phyloP scores from a whole-genome alignment of 169 alveolate genomes.

The Plasmodium fragile region DNA sequence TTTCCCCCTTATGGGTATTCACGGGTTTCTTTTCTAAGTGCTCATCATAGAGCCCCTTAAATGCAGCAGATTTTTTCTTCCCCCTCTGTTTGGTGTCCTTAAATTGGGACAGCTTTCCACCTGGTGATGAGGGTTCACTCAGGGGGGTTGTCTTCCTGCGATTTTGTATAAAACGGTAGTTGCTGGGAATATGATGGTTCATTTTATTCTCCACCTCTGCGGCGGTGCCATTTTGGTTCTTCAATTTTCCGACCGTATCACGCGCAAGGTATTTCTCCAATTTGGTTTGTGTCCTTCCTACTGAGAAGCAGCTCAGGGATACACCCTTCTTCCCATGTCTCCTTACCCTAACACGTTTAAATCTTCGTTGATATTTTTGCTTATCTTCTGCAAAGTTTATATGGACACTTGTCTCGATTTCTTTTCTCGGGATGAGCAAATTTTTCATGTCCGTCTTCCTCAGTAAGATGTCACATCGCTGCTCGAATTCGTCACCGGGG shows the following conservation, averaged over 20 bases:
- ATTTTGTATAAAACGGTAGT: not conserved
- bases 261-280: not conserved
- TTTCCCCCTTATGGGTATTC: not conserved
- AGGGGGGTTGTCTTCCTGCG: not conserved
- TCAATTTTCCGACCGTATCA: not conserved
- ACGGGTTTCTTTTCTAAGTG: not conserved
- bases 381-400: conserved; percentile 7
- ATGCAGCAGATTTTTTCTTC: not conserved
- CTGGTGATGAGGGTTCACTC: not conserved
- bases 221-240: not conserved
- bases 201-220: not conserved
- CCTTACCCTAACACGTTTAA: not conserved
- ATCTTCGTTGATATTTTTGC: not conserved
- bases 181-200: not conserved
- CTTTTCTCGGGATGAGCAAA: not conserved
- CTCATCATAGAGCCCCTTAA: not conserved
- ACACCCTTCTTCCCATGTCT: not conserved
- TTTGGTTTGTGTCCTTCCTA: not conserved
- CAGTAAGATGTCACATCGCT: conserved; percentile 13
- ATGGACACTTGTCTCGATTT: not conserved
- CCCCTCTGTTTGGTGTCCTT: not conserved
- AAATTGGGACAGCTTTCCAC: not conserved
- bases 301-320: not conserved
- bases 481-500: not conserved
- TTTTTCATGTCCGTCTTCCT: conserved; percentile 31